These are phyloP conservation scores for Penicillium occitanis DNA, from an alignment of 2,329 filamentous ascomycete genomes.

Conservation along the genomic window DNA sequence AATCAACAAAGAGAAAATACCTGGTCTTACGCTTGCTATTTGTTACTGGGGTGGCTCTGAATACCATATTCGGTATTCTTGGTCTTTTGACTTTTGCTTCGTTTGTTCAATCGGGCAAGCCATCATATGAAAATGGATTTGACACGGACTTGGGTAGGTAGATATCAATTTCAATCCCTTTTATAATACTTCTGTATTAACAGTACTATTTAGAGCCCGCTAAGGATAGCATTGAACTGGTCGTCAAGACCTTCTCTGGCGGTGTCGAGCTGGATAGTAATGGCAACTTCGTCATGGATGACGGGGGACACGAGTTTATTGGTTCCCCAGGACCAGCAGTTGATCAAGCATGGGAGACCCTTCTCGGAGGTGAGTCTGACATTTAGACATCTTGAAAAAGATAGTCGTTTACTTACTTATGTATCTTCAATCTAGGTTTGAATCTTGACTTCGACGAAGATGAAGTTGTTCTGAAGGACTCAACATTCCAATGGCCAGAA, in stretches of 20 bases:
- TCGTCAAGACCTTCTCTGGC: not conserved
- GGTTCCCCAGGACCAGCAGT: not conserved
- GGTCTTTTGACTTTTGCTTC: not conserved
- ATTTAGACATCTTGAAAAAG: no score
- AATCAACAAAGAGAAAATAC: not conserved
- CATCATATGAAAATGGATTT: conserved; percentile 5
- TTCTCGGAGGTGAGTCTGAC: not conserved
- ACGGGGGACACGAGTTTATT: not conserved
- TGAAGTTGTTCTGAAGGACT: not conserved
- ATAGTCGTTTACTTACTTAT: no score
- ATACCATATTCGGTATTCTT: not conserved
- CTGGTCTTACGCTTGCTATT: not conserved
- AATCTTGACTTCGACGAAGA: not conserved
- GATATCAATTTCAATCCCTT: not conserved
- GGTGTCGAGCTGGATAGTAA: not conserved
- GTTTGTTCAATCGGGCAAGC: not conserved
- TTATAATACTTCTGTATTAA: not conserved
- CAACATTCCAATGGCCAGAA: not conserved
- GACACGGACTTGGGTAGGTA: not conserved
- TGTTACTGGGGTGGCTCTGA: not conserved
- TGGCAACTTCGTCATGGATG: not conserved
- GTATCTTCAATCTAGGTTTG: not conserved
- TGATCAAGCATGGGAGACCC: not conserved
- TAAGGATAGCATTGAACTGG: not conserved
- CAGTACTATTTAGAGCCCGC: not conserved